Evolutionary conservation across 2,329 filamentous ascomycete genomes (phyloP).

Genomic region (Leptographium wingfieldii): DNA sequence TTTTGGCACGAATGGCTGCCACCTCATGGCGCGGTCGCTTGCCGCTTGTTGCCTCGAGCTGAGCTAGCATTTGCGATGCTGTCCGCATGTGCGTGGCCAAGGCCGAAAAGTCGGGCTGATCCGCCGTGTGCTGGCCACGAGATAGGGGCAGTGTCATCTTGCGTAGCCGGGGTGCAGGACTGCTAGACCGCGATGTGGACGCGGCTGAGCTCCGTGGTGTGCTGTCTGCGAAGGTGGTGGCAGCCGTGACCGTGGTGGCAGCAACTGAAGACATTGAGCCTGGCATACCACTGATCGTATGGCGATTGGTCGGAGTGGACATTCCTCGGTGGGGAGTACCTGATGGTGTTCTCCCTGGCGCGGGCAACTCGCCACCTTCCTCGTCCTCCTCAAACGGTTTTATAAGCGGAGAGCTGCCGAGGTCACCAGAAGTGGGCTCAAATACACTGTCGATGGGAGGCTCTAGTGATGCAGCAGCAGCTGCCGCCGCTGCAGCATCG

Average conservation of each 20-base stretch:
- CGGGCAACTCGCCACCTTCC: background rate
- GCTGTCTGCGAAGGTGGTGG: conserved; percentile 49
- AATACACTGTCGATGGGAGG: conserved; percentile 59
- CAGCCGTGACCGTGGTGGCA: conserved; percentile 52
- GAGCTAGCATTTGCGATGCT: conserved; percentile 75
- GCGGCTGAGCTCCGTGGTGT: conserved; percentile 57
- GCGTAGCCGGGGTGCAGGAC: conserved; percentile 39
- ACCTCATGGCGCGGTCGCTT: conserved; percentile 72
- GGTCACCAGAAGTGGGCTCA: conserved; percentile 66
- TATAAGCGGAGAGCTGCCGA: conserved; percentile 61
- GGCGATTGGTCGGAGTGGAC: conserved; percentile 2
- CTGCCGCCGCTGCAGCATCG: conserved; percentile 4
- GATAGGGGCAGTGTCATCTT: conserved; percentile 48
- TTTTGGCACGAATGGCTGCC: conserved; percentile 71
- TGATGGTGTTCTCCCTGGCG: background rate
- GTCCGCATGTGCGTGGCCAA: conserved; percentile 80
- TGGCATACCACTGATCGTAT: conserved; percentile 2
- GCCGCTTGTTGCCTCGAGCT: conserved; percentile 66
- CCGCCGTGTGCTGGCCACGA: conserved; percentile 33
- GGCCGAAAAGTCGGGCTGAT: conserved; percentile 71
- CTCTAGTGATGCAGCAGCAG: conserved; percentile 26
- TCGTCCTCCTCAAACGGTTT: conserved; percentile 41
- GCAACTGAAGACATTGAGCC: conserved; percentile 38
- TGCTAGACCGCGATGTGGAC: conserved; percentile 54
- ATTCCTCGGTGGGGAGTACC: conserved; percentile 4